Percentiles rank a stretch among this genome's conserved stretches.
These are phyloP conservation scores for Ustilago cynodontis DNA, from an alignment of 1,284 basidiomycete species.

Conservation along the genomic window DNA sequence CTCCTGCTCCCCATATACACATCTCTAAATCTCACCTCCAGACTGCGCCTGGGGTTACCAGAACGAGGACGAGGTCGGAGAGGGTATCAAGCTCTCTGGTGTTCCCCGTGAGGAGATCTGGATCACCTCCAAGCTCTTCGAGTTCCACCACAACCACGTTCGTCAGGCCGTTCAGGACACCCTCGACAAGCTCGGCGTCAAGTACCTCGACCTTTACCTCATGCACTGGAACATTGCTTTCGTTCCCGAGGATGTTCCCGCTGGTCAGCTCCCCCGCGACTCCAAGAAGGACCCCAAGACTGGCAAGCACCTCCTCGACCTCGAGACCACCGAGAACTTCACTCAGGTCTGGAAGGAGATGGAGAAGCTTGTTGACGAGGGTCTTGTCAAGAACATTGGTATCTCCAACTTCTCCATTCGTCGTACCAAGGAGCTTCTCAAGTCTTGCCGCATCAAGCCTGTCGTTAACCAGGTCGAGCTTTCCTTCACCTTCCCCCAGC, in stretches of 20 bases:
- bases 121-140: slow-evolving; percentile 86
- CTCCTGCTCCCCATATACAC: too few species aligned
- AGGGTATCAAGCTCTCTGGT: slow-evolving; percentile 80
- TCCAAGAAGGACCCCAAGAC: slow-evolving; percentile 63
- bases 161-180: slow-evolving; percentile 79
- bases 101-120: slow-evolving; percentile 84
- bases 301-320: slow-evolving; percentile 77
- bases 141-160: slow-evolving; percentile 73
- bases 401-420: slow-evolving; percentile 72
- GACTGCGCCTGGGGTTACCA: slow-evolving; percentile 63
- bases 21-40: too few species aligned
- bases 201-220: slow-evolving; percentile 84
- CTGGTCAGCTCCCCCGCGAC: slow-evolving; percentile 53
- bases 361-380: slow-evolving; percentile 63
- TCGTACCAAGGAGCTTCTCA: slow-evolving; percentile 58
- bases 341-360: slow-evolving; percentile 54
- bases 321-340: slow-evolving; percentile 72
- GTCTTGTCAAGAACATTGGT: slow-evolving; percentile 74
- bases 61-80: slow-evolving; percentile 88
- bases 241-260: slow-evolving; percentile 55
- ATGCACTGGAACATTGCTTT: slow-evolving; percentile 78
- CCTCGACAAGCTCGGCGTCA: slow-evolving; percentile 78
- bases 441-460: slow-evolving; percentile 56
- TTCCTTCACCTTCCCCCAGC: slow-evolving; percentile 75
- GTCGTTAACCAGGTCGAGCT: slow-evolving; percentile 66